Conservation (phyloP, 257 asterid genomes). For the Misopates orontium region DNA sequence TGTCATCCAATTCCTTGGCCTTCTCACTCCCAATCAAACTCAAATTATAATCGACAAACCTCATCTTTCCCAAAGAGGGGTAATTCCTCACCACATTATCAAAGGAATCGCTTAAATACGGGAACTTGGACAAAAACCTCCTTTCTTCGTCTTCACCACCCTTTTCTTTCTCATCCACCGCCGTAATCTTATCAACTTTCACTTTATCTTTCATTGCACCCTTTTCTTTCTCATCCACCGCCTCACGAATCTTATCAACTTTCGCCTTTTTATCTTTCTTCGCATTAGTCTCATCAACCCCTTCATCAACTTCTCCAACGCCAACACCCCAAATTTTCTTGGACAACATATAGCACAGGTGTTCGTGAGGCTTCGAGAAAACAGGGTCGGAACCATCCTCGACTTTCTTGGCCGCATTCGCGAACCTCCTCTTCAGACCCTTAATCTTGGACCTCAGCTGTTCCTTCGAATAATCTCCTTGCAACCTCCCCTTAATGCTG, state of each 20-base stretch:
- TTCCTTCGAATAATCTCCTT: conserved; percentile 34
- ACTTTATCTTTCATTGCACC: too few species aligned
- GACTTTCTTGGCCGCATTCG: conserved; percentile 34
- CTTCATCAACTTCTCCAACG: not conserved
- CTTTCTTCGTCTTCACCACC: conserved; percentile 32
- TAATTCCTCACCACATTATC: not conserved
- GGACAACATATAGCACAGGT: conserved; percentile 35
- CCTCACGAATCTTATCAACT: not conserved
- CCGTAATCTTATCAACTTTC: too few species aligned
- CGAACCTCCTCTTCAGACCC: conserved; percentile 52
- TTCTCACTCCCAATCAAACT: conserved; percentile 38
- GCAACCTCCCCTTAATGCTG: conserved; percentile 42
- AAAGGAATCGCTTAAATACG: conserved; percentile 37
- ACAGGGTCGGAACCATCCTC: conserved; percentile 40
- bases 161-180: conserved; percentile 18
- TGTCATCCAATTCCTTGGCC: conserved; percentile 54
- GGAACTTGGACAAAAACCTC: conserved; percentile 41
- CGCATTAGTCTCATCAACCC: too few species aligned
- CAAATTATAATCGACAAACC: conserved; percentile 36
- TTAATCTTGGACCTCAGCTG: conserved; percentile 48
- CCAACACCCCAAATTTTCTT: conserved; percentile 52
- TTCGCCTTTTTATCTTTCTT: too few species aligned
- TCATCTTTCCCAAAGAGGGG: conserved; percentile 21
- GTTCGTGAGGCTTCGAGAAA: conserved; percentile 50
- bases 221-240: too few species aligned